These are phyloP conservation scores for Eutypella sp. DNA, from an alignment of 2,329 filamentous ascomycete genomes.

Conservation along the genomic window DNA sequence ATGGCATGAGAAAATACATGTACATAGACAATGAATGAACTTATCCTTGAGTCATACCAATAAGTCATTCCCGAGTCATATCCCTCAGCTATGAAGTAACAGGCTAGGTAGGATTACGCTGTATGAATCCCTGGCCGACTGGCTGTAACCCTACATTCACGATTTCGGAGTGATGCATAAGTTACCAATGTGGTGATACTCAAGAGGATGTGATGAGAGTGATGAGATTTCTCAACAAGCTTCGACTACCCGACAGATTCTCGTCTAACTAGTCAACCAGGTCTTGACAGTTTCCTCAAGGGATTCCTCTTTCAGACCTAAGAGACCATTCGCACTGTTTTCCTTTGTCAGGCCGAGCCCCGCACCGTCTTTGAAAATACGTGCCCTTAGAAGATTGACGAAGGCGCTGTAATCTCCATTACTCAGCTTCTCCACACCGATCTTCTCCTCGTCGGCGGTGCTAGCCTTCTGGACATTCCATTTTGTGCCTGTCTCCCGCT, in stretches of 20 bases:
- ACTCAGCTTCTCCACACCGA: conserved; percentile 36
- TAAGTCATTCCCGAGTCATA: not conserved
- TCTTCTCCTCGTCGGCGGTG: conserved; percentile 30
- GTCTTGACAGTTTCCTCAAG: conserved; percentile 15
- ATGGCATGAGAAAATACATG: not conserved
- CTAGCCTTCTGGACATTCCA: conserved; percentile 40
- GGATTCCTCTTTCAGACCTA: conserved; percentile 23
- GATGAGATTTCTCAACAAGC: not conserved
- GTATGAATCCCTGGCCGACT: too few relatives aligned
- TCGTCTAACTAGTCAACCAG: conserved; percentile 14
- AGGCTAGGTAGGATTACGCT: not conserved
- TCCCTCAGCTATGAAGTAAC: not conserved
- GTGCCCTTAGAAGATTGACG: conserved; percentile 17
- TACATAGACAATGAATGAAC: not conserved
- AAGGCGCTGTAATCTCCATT: conserved; percentile 34
- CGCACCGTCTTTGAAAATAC: conserved; percentile 21
- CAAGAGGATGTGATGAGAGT: too few relatives aligned
- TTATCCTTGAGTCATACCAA: not conserved
- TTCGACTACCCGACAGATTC: not conserved
- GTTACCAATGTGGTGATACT: too few relatives aligned
- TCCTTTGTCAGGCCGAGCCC: conserved; percentile 14
- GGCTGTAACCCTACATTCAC: too few relatives aligned
- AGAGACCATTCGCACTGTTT: conserved; percentile 15
- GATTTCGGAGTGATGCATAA: too few relatives aligned
- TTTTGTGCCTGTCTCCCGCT: conserved; percentile 46